Conservation (phyloP, 352 stramenopile species). For the Aphanomyces stellatus region DNA sequence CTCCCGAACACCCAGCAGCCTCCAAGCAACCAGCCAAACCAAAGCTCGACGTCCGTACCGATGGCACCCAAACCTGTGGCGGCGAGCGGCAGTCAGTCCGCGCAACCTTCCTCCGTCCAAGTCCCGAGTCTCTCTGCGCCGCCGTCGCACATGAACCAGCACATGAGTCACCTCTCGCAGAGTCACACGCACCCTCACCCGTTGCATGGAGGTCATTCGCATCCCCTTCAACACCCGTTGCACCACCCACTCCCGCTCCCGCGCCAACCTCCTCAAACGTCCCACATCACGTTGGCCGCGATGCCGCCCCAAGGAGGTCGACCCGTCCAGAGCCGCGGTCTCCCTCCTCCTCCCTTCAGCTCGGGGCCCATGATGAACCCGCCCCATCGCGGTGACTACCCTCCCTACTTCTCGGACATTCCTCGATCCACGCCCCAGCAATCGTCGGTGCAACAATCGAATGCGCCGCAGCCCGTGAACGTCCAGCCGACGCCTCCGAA, state of each 20-base stretch:
- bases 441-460: neutral
- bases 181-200: slow-evolving; percentile 12
- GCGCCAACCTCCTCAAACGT: neutral
- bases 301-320: neutral
- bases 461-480: neutral
- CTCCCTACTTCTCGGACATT: slow-evolving; percentile 11
- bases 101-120: neutral
- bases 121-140: neutral
- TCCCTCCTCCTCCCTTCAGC: slow-evolving; percentile 13
- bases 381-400: neutral
- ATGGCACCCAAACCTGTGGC: neutral
- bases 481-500: neutral
- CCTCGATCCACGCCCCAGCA: neutral
- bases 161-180: slow-evolving; percentile 5
- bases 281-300: slow-evolving; percentile 16
- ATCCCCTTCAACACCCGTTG: slow-evolving; percentile 13
- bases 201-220: slow-evolving; percentile 11
- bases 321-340: neutral
- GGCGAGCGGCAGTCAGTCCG: neutral
- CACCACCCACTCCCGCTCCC: slow-evolving; percentile 16
- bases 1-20: neutral
- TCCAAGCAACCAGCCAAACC: neutral
- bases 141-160: slow-evolving; percentile 8
- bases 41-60: neutral
- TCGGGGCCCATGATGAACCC: slow-evolving; percentile 7